These are phyloP conservation scores for Coemansia sp. DNA, from an alignment of 192 early-diverging fungal genomes.

Conservation along the genomic window DNA sequence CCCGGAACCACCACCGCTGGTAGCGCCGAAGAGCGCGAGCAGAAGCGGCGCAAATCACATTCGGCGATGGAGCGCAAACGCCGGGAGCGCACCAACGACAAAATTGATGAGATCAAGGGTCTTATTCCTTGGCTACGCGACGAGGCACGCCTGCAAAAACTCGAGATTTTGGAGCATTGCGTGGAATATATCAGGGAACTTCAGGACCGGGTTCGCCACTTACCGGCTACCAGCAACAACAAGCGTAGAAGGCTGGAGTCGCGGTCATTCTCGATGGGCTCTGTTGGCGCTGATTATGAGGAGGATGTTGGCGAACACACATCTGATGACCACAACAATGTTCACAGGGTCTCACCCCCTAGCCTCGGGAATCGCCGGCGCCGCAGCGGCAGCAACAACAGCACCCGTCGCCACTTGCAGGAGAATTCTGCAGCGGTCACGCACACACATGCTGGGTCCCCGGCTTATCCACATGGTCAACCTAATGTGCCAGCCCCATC, in stretches of 20 bases:
- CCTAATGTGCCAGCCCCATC: not conserved
- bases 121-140: constrained; percentile 61
- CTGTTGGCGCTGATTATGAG: too few species aligned
- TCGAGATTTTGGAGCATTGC: constrained; percentile 43
- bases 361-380: not conserved
- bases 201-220: not conserved
- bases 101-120: constrained; percentile 72
- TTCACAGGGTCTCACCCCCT: not conserved
- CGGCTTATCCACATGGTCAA: not conserved
- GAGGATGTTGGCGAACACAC: too few species aligned
- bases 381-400: not conserved
- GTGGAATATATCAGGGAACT: constrained; percentile 44
- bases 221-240: not conserved
- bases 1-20: not conserved
- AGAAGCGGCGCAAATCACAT: constrained; percentile 78
- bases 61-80: constrained; percentile 82
- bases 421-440: not conserved
- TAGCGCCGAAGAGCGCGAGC: constrained; percentile 60
- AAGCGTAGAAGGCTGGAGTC: constrained; percentile 3
- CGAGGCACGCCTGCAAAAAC: constrained; percentile 38
- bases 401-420: not conserved
- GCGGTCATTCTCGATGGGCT: not conserved
- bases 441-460: not conserved
- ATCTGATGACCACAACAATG: too few species aligned
- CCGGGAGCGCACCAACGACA: constrained; percentile 83